phyloP scores from a whole-genome alignment of 78 protist genomes.

The Planoprotostelium fungivorum region DNA sequence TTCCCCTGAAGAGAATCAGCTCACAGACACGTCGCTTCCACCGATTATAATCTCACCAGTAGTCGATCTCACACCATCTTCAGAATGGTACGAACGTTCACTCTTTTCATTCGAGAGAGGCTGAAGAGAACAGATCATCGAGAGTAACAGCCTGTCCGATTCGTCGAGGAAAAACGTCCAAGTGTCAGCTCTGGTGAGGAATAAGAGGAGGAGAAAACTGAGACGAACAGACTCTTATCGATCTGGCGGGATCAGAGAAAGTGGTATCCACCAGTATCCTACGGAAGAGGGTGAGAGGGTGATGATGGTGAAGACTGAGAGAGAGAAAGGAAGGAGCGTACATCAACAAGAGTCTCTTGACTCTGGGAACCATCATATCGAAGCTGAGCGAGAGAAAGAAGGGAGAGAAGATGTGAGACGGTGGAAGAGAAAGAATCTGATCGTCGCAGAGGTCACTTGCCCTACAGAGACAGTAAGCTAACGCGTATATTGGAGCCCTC shows the following conservation, averaged over 20 bases:
- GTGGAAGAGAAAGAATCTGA: not conserved
- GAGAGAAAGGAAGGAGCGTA: slow-evolving; percentile 78
- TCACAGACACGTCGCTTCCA: slow-evolving; percentile 51
- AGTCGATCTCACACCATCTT: slow-evolving; percentile 89
- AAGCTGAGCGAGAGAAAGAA: slow-evolving; percentile 38
- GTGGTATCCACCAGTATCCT: slow-evolving; percentile 37
- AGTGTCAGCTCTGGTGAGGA: slow-evolving; percentile 2
- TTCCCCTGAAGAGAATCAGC: not conserved
- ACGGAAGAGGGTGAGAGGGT: slow-evolving; percentile 56
- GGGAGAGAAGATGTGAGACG: not conserved
- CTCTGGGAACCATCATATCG: slow-evolving; percentile 78
- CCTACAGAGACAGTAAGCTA: slow-evolving; percentile 73
- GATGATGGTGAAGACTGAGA: slow-evolving; percentile 20
- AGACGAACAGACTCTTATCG: slow-evolving; percentile 63
- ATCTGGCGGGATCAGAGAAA: slow-evolving; percentile 87
- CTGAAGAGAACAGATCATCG: no score
- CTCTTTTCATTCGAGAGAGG: no score
- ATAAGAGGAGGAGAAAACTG: not conserved
- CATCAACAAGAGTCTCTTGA: slow-evolving; percentile 78
- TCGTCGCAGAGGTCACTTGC: slow-evolving; percentile 29
- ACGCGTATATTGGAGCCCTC: slow-evolving; percentile 75
- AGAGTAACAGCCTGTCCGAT: slow-evolving; percentile 25
- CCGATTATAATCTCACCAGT: slow-evolving; percentile 73
- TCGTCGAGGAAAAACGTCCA: not conserved
- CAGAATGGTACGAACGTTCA: no score